Evolutionary conservation across 2,329 filamentous ascomycete species (phyloP).

Genomic region (Aspergillus arachidicola): DNA sequence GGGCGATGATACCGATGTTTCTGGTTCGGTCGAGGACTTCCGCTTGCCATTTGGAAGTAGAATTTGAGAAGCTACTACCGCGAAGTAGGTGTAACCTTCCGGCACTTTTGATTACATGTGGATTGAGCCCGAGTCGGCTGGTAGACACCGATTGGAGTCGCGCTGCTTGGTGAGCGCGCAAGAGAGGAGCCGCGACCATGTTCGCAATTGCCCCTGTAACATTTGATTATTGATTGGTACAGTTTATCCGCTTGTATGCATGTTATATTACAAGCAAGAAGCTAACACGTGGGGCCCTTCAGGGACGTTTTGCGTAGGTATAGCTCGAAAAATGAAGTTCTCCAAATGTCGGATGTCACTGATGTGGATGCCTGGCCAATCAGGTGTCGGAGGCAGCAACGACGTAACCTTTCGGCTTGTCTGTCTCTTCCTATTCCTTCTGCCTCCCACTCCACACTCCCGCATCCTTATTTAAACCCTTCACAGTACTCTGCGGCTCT

Average conservation of each 20-base stretch:
- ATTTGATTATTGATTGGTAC: neutral
- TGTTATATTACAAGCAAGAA: neutral
- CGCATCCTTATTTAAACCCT: neutral
- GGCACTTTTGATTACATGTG: neutral
- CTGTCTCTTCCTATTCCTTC: neutral
- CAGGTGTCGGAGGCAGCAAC: constrained; percentile 20
- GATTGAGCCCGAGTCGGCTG: constrained; percentile 10
- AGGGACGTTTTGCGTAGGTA: neutral
- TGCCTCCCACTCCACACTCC: constrained; percentile 1
- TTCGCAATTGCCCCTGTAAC: constrained; percentile 14
- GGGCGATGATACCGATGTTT: constrained; percentile 98
- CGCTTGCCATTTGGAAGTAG: constrained; percentile 23
- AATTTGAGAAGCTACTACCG: constrained; percentile 33
- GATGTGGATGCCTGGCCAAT: constrained; percentile 22
- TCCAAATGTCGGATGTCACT: constrained; percentile 11
- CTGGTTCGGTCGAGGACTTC: constrained; percentile 65
- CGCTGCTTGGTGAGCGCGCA: constrained; percentile 28
- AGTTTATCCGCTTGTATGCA: neutral
- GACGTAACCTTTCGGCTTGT: constrained; percentile 22
- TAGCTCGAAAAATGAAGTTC: constrained; percentile 13
- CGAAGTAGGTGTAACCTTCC: neutral
- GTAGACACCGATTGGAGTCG: constrained; percentile 17
- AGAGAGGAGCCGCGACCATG: constrained; percentile 36
- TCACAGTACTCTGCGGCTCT: neutral
- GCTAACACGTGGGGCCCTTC: neutral